Evolutionary conservation across 495 filamentous ascomycete species (phyloP).

Genomic region (Hyaloscypha variabilis): DNA sequence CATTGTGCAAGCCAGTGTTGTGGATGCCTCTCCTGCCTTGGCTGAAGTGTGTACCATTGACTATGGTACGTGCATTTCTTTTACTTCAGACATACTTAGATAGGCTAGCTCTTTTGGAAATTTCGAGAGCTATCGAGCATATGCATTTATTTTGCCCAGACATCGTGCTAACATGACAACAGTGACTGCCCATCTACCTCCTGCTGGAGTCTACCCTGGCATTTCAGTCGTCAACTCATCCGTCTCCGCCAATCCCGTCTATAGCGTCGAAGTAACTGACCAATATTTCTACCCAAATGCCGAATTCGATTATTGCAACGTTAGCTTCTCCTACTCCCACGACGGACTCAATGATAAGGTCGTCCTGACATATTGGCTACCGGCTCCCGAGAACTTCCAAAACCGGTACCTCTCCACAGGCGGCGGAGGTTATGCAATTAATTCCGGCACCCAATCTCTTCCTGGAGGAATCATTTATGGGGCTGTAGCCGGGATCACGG

Average conservation of each 20-base stretch:
- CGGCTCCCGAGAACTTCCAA: constrained; percentile 39
- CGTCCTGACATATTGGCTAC: constrained; percentile 39
- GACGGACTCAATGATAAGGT: constrained; percentile 40
- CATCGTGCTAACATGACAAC: too few relatives aligned
- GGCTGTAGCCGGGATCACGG: constrained; percentile 46
- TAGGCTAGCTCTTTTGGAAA: too few relatives aligned
- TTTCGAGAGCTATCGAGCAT: too few relatives aligned
- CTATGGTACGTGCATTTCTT: constrained; percentile 29
- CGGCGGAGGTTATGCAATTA: constrained; percentile 50
- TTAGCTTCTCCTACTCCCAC: constrained; percentile 48
- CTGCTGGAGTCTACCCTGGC: constrained; percentile 33
- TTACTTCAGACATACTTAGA: too few relatives aligned
- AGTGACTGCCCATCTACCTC: constrained; percentile 25
- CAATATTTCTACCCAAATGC: constrained; percentile 10
- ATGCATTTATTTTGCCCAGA: too few relatives aligned
- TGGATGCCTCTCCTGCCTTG: not conserved
- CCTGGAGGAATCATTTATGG: constrained; percentile 46
- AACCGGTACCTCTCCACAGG: constrained; percentile 43
- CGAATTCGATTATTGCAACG: constrained; percentile 41
- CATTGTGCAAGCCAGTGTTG: too few relatives aligned
- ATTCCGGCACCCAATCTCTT: constrained; percentile 39
- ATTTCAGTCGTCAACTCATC: constrained; percentile 38
- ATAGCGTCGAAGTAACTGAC: constrained; percentile 34
- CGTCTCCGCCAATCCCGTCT: constrained; percentile 33
- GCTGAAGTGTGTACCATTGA: constrained; percentile 37